These are phyloP conservation scores for Pistacia integerrima DNA, from an alignment of 345 rosid genomes.

Conservation along the genomic window DNA sequence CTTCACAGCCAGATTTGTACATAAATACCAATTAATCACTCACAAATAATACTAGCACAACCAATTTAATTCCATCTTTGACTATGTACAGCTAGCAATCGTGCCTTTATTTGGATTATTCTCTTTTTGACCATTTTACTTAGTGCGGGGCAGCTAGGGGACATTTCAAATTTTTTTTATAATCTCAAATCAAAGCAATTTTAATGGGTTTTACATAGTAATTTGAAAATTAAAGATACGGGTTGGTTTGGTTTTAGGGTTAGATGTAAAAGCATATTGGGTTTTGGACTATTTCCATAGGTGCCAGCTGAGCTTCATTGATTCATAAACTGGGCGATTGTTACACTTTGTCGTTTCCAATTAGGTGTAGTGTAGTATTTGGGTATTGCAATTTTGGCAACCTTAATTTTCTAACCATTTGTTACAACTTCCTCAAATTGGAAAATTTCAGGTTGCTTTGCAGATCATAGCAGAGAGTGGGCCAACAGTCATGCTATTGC, in stretches of 20 bases:
- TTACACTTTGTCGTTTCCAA: constrained; percentile 43
- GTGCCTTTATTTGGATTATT: not conserved
- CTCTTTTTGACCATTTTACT: not conserved
- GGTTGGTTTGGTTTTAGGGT: too few relatives aligned
- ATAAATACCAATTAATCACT: too few relatives aligned
- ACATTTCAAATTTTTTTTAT: not conserved
- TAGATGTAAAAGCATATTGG: too few relatives aligned
- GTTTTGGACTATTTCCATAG: too few relatives aligned
- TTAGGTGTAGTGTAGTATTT: constrained; percentile 2
- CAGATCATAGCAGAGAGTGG: constrained; percentile 21
- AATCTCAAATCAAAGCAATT: not conserved
- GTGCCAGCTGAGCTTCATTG: too few relatives aligned
- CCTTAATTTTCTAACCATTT: constrained; percentile 23
- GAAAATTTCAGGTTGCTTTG: constrained; percentile 15
- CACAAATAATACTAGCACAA: not conserved
- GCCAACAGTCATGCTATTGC: constrained; percentile 10
- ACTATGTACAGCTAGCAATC: not conserved
- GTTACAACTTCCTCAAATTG: constrained; percentile 16
- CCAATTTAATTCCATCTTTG: not conserved
- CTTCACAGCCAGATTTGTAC: too few relatives aligned
- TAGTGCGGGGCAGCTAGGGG: not conserved
- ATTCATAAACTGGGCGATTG: constrained; percentile 1
- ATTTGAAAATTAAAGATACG: too few relatives aligned
- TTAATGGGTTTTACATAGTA: not conserved
- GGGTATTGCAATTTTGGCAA: not conserved